Evolutionary conservation across 441 rosid species (phyloP).

Genomic region (Isatis lusitanica): DNA sequence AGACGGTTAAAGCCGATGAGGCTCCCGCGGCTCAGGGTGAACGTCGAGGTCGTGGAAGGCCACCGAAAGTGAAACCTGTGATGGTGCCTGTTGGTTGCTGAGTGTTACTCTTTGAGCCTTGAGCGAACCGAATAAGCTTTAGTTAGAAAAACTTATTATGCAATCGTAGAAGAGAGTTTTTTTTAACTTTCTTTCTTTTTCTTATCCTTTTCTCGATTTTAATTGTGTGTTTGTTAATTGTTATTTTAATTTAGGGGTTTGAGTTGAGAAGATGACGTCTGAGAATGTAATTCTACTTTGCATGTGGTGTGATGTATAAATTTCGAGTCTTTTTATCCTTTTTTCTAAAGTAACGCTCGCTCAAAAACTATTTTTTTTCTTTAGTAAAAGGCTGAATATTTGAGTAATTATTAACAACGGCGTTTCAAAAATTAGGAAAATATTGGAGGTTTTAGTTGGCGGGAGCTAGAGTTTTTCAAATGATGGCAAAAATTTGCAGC

Average conservation of each 20-base stretch:
- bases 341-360: background rate
- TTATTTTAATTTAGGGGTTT: background rate
- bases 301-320: conserved; percentile 9
- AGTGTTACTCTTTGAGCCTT: background rate
- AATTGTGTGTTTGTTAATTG: conserved; percentile 1
- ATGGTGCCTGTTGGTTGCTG: conserved; percentile 27
- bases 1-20: conserved; percentile 13
- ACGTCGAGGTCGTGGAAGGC: conserved; percentile 78
- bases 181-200: too few species aligned
- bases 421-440: background rate
- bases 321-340: background rate
- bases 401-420: background rate
- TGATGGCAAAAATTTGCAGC: background rate
- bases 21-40: conserved; percentile 28
- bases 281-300: conserved; percentile 11
- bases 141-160: too few species aligned
- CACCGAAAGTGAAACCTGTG: conserved; percentile 56
- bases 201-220: background rate
- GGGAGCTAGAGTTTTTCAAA: conserved; percentile 23
- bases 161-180: too few species aligned
- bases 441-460: background rate
- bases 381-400: background rate
- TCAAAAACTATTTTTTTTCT: too few species aligned
- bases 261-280: background rate
- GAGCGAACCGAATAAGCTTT: background rate